Conservation (phyloP, 345 rosid genomes). For the Ceriops tagal region DNA sequence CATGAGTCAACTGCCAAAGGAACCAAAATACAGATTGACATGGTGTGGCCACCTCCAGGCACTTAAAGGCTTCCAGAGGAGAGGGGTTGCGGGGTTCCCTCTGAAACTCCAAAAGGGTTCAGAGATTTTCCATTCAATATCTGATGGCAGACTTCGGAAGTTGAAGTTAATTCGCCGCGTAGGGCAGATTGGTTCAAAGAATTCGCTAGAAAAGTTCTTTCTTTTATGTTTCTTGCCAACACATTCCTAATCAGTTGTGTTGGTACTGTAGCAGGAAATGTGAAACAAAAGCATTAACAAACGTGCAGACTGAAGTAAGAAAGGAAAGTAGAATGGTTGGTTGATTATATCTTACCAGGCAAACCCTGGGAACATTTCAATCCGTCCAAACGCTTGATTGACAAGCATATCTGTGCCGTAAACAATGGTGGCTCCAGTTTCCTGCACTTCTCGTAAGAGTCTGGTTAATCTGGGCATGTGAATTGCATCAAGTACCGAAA, state of each 20-base stretch:
- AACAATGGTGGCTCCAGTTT: conserved; percentile 46
- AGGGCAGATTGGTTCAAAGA: neutral
- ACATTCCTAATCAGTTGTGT: conserved; percentile 46
- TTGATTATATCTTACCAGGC: conserved; percentile 41
- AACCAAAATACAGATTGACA: too few species aligned
- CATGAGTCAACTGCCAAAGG: too few species aligned
- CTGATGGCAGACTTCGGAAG: too few species aligned
- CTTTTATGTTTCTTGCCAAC: conserved; percentile 39
- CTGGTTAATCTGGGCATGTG: conserved; percentile 59
- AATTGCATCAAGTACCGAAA: conserved; percentile 53
- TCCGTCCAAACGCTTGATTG: conserved; percentile 55
- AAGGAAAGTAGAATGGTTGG: neutral
- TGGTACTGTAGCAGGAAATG: conserved; percentile 39
- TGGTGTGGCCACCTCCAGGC: too few species aligned
- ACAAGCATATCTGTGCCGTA: conserved; percentile 56
- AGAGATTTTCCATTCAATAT: too few species aligned
- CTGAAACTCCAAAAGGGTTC: too few species aligned
- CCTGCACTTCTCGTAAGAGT: conserved; percentile 53
- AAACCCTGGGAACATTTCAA: conserved; percentile 56
- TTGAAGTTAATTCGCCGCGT: too few species aligned
- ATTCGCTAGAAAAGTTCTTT: conserved; percentile 11
- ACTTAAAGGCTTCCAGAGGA: too few species aligned
- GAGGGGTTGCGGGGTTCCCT: too few species aligned
- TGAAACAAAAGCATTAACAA: neutral
- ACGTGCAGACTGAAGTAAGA: neutral